Base-by-base conservation (phyloP, 371 early-diverging fungal genomes). In the Capillidium rhysosporum region DNA sequence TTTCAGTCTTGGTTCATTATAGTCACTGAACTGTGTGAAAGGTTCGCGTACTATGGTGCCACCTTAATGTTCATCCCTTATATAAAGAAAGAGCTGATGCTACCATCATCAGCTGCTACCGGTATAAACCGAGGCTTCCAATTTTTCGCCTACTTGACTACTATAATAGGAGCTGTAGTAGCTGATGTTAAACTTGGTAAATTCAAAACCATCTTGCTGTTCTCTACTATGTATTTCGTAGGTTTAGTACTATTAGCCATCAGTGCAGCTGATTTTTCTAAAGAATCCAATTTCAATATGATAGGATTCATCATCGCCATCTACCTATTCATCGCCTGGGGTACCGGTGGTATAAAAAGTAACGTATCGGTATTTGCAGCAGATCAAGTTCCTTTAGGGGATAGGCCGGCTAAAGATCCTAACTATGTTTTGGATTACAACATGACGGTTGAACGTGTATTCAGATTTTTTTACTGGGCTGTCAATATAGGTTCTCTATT, bases 331-430 rank as follows among this genome's bases (percentile, higher is more conserved):
- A 82, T 90, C 47, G 80, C 86, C 38, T 65, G 84, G 48, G 88
- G 89, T 55, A 84, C 90, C 2, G 92, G 92, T 41, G 87, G 90
- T 53, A 90, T 92, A 63, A 90, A 90, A 65, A 69, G 81, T 41
- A 75, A 76, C 61, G 77, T 84, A 49, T 71, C 77, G 24, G 56
- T 83, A 4, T 72, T 83, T 56, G 75, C 76, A 7, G 87, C 82
- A n/a, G 83, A 84, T 57, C 82, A 84, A 65, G 61, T 73, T 49
- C 46, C 46, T 25, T 25, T 46, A 43, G 43, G 43, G 56, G 31
- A 47, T 59, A 1, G 58, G 41, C 9, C 57, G 59, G 52, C 61
- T 56, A 52, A 59, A 48, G 44, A 71, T 18, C 45, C 46, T 1
- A 58, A 57, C 39, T 56, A 61, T 24, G 54, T 66, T 38, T 34